phyloP scores from a whole-genome alignment of 1,139 yeast genomes.

The Blastobotrys proliferans region DNA sequence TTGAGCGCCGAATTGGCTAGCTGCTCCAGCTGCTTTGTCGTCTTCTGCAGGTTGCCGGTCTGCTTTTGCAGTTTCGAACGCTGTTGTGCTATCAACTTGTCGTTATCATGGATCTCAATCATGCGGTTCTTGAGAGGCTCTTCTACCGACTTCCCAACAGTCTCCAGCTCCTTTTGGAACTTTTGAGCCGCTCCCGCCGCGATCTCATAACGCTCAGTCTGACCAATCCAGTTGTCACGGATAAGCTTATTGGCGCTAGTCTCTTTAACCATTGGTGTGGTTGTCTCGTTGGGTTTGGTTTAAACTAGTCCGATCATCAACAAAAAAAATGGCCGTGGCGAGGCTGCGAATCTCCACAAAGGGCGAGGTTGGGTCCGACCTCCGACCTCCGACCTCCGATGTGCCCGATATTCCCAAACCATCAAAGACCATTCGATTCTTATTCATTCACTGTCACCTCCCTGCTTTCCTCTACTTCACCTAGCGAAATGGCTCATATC shows the following conservation, averaged over 20 bases:
- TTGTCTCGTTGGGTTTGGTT: no score
- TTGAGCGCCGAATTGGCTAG: slow-evolving; percentile 21
- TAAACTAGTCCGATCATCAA: no score
- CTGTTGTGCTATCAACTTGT: slow-evolving; percentile 25
- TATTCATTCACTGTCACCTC: neutral
- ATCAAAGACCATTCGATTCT: neutral
- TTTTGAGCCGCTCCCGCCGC: slow-evolving; percentile 21
- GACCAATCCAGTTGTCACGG: slow-evolving; percentile 34
- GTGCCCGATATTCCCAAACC: no score
- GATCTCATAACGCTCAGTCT: slow-evolving; percentile 27
- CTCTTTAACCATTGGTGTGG: slow-evolving; percentile 21
- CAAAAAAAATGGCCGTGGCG: no score
- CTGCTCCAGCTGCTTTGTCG: slow-evolving; percentile 21
- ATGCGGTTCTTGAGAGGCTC: slow-evolving; percentile 27
- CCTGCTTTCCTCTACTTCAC: neutral
- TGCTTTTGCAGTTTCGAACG: slow-evolving; percentile 20
- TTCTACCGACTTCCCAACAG: slow-evolving; percentile 26
- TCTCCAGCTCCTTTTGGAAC: slow-evolving; percentile 17
- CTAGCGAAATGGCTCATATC: no score
- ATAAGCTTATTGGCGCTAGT: slow-evolving; percentile 27
- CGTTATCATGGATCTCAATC: slow-evolving; percentile 26
- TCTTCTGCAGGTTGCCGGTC: slow-evolving; percentile 19
- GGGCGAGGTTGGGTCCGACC: neutral
- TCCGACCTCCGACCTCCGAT: neutral
- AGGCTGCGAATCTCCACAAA: neutral